Conservation (phyloP, 257 asterid genomes). For the Solanum raphanifolium region DNA sequence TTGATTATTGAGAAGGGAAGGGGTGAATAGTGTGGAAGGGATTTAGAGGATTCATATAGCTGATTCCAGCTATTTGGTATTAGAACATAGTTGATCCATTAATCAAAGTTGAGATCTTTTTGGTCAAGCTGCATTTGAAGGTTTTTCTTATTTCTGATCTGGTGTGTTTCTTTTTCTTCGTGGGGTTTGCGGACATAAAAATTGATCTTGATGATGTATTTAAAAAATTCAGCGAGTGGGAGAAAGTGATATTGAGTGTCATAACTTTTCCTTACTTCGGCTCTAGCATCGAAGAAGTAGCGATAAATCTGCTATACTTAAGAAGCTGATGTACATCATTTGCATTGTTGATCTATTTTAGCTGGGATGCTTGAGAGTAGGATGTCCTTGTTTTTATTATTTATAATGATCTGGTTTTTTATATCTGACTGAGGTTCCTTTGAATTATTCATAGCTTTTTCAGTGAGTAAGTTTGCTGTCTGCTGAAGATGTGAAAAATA, state of each 20-base stretch:
- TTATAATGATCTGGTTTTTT: background rate
- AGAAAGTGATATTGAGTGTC: background rate
- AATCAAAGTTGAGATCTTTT: background rate
- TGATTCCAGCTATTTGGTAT: background rate
- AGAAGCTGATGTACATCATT: background rate
- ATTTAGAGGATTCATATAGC: background rate
- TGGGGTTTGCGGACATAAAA: background rate
- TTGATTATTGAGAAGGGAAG: background rate
- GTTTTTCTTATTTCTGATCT: background rate
- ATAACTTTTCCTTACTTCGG: background rate
- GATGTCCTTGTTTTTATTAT: background rate
- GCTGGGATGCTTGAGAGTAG: background rate
- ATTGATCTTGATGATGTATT: background rate
- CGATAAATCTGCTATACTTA: background rate
- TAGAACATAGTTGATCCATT: background rate
- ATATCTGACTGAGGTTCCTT: background rate
- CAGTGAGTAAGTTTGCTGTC: background rate
- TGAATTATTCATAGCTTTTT: background rate
- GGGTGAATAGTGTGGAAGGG: background rate
- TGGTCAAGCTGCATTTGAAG: background rate
- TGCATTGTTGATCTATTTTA: background rate
- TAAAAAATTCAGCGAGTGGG: background rate
- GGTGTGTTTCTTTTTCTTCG: background rate
- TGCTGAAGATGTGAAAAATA: background rate
- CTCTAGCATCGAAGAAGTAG: background rate